Base-by-base conservation (phyloP, 2,329 filamentous ascomycete genomes). In the Aphanocladium album region DNA sequence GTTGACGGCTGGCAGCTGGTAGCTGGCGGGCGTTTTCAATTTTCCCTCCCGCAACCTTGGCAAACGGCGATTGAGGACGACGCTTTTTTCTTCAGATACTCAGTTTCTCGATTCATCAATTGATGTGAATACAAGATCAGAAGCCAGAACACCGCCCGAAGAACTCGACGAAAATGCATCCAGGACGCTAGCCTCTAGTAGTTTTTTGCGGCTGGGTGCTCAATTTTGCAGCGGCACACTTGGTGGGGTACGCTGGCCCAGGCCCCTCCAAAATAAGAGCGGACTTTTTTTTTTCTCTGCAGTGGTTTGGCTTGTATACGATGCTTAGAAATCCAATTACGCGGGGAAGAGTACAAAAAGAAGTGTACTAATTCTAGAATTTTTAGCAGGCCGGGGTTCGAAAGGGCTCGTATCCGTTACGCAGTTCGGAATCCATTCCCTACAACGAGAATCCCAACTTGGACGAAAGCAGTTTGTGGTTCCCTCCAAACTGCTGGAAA, bases 311-410 rank as follows among this genome's bases (percentile, higher is more conserved):
- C 6, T 57, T 59, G 21, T 37, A 43, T 30, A 53, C 45, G 55
- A 62, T 62, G 60, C 60, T 62, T 62, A 62, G 60, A 62, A 62
- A 62, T 62, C 60, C 54, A 58, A 54, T 21, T 47, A 35, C 35
- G 43, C 55, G 30, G 45, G 35, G n/a, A 46, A 43, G 4, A 12
- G n/a, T n/a, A n/a, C n/a, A 47, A 19, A 11, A 7, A 6, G 5
- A 25, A 30, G 17, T 30, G 11, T 55, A 35, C 33, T 21, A 23
- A 37, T 45, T 56, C 25, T 46, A 25, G 33, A 37, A 19, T 41
- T 16, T 27, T 53, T 41, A 14, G 12, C 3, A 14, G 43, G 5
- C 43, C 7, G 43, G 21, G 16, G 14, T 19, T 9, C 17, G 33
- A n/a, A 8, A 3, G 47, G 45, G n/a, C n/a, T 39, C 12, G 27